Evolutionary conservation across 2,329 filamentous ascomycete species (phyloP).

Genomic region (Colletotrichum sp.): DNA sequence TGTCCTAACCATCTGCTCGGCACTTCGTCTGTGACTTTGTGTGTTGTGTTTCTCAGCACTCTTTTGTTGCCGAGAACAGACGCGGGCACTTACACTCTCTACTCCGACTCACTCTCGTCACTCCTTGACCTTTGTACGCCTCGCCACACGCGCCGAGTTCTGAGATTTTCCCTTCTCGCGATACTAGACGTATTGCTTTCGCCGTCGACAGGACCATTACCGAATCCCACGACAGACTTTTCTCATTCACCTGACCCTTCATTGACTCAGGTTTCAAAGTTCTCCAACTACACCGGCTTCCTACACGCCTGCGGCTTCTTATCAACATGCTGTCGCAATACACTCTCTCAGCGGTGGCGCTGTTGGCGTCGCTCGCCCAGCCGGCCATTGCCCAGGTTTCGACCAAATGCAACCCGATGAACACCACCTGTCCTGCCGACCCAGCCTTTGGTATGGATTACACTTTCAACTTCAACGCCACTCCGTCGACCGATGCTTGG

Average conservation of each 20-base stretch:
- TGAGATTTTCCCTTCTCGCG: not conserved
- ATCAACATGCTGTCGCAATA: constrained; percentile 30
- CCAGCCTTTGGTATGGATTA: constrained; percentile 71
- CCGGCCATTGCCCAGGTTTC: constrained; percentile 73
- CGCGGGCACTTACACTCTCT: constrained; percentile 1
- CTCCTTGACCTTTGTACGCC: not conserved
- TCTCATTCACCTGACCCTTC: not conserved
- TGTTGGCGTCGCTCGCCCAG: constrained; percentile 48
- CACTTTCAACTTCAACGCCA: constrained; percentile 69
- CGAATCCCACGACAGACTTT: not conserved
- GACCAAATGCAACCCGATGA: constrained; percentile 79
- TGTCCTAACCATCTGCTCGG: not conserved
- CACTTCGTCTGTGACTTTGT: not conserved
- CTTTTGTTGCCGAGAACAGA: not conserved
- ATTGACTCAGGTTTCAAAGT: not conserved
- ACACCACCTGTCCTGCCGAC: constrained; percentile 72
- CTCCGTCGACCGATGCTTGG: constrained; percentile 66
- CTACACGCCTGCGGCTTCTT: not conserved
- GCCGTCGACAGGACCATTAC: not conserved
- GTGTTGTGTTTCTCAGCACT: not conserved
- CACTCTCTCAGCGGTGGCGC: constrained; percentile 38
- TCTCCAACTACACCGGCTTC: not conserved
- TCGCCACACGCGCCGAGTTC: not conserved
- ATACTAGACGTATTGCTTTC: constrained; percentile 10
- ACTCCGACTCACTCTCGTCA: constrained; percentile 1